Evolutionary conservation across 208 protist species (phyloP).

Genomic region (Acanthamoeba triangularis): DNA sequence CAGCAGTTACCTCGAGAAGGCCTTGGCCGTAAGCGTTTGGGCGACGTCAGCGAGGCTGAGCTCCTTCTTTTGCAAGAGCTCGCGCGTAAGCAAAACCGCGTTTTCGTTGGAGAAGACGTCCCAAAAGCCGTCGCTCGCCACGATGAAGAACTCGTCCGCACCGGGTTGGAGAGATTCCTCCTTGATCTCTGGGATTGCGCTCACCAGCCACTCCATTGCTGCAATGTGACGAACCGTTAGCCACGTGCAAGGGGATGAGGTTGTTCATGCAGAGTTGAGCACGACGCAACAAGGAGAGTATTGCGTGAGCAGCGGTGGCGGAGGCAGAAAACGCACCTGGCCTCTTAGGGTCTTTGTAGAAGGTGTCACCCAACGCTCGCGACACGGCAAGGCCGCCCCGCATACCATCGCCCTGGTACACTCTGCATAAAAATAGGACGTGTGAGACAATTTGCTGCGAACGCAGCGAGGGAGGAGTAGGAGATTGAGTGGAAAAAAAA

Average conservation of each 20-base stretch:
- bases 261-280: not conserved
- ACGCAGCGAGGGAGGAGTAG: not conserved
- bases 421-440: not conserved
- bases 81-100: conserved; percentile 42
- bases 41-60: conserved; percentile 50
- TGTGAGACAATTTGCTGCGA: not conserved
- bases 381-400: conserved; percentile 53
- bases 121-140: conserved; percentile 76
- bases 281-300: not conserved
- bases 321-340: not conserved
- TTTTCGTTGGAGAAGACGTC: conserved; percentile 77
- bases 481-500: not conserved
- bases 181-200: conserved; percentile 55
- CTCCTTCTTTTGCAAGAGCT: conserved; percentile 68
- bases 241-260: not conserved
- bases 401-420: conserved; percentile 62
- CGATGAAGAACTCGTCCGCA: conserved; percentile 68
- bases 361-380: conserved; percentile 63
- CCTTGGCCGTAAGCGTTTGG: conserved; percentile 51
- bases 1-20: conserved; percentile 52
- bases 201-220: conserved; percentile 64
- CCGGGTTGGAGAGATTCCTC: conserved; percentile 38
- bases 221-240: not conserved
- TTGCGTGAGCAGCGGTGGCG: not conserved
- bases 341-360: conserved; percentile 69